Base-by-base conservation (phyloP, 306 rosid species). In the Lithocarpus polystachyus region DNA sequence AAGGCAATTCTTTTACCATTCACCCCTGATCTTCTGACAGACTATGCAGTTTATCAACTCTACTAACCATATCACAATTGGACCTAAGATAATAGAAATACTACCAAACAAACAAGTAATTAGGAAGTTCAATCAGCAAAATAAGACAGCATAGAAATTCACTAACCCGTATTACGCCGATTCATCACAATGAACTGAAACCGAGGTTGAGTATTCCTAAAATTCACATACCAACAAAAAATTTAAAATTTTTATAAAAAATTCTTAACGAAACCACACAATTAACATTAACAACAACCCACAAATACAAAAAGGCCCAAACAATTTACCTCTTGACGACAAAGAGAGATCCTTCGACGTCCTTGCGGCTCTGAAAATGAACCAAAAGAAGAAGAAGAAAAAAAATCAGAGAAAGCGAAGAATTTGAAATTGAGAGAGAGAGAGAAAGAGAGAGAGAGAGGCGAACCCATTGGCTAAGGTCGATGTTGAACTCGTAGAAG, bases 121-220 rank as follows among this genome's bases (percentile, higher is more conserved):
- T 24, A 80, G 23, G 24, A 48, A 75, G 51, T 75, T 40, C n/a
- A 15, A 19, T 35, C 24, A 69, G 53, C 31, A 48, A 43, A 18
- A 40, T 40, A 4, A 43, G 31, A 70, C 45, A 5, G 8, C 14
- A 70, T 8, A 69, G 48, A 56, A 61, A 23, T 22, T 40, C 57
- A 83, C 88, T 83, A 22, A 88, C 92, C 92, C 31, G 92, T 86
- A 86, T 84, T 88, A 59, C 87, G 92, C 76, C 89, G 89, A 40
- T 88, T 88, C 89, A 88, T 86, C 72, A 88, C 92, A 86, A 88
- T 84, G 82, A 88, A 88, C 83, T 88, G 92, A 86, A 88, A 88
- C 35, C 89, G 83, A 0, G 92, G 92, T 71, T 86, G 89, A 3
- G 83, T 84, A 45, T 79, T 88, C 84, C 92, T 88, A 86, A 82